Conservation (phyloP, 805 yeast species). For the Jamesozyma hellenica region DNA sequence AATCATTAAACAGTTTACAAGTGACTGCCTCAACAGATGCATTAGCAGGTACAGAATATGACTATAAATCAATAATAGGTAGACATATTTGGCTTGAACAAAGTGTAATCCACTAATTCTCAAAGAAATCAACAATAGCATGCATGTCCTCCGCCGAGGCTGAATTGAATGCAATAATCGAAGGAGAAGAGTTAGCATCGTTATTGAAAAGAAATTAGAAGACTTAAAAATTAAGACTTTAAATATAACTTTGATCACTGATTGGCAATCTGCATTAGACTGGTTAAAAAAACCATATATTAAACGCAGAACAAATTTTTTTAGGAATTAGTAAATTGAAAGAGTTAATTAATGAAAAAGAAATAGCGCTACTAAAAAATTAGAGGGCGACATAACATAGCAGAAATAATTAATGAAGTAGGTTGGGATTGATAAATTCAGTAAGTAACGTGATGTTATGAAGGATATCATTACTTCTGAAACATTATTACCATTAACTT, state of each 20-base stretch:
- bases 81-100: background rate
- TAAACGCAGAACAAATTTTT: background rate
- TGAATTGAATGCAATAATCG: background rate
- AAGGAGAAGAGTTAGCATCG: background rate
- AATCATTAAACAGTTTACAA: too few relatives aligned
- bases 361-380: background rate
- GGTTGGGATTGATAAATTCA: background rate
- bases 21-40: background rate
- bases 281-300: background rate
- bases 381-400: background rate
- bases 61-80: background rate
- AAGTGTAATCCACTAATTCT: background rate
- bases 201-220: background rate
- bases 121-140: background rate
- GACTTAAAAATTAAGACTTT: background rate
- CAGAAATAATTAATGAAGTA: slow-evolving; percentile 1
- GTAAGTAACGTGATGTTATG: background rate
- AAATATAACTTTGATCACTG: background rate
- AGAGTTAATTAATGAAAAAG: background rate
- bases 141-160: background rate
- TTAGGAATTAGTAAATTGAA: background rate
- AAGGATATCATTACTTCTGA: background rate
- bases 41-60: background rate
- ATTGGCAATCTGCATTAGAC: background rate
- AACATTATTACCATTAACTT: background rate